Conservation (phyloP, 495 filamentous ascomycete species). For the Xylaria sp. region DNA sequence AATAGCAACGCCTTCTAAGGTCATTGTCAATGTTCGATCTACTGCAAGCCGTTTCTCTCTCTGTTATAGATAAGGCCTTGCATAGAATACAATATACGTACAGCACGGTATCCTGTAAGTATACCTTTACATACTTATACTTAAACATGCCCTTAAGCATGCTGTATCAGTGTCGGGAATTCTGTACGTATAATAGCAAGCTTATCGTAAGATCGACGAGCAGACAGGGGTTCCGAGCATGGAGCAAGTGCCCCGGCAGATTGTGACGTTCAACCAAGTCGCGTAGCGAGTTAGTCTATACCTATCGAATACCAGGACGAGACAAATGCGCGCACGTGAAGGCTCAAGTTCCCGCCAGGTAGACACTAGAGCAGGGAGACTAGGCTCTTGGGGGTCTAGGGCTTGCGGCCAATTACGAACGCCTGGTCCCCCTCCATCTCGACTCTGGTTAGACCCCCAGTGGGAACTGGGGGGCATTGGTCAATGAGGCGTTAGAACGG, state of each 20-base stretch:
- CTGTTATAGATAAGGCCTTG: neutral
- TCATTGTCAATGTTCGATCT: neutral
- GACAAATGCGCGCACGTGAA: neutral
- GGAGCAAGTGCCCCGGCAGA: slow-evolving; percentile 13
- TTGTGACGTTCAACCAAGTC: slow-evolving; percentile 13
- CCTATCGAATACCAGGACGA: neutral
- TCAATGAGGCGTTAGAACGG: slow-evolving; percentile 13
- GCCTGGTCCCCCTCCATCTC: slow-evolving; percentile 11
- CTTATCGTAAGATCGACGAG: slow-evolving; percentile 13
- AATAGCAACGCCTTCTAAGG: neutral
- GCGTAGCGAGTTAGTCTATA: neutral
- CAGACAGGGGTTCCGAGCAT: neutral
- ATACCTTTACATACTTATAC: no score
- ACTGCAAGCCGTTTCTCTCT: neutral
- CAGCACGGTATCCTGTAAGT: no score
- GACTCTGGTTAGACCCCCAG: neutral
- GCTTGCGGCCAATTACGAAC: slow-evolving; percentile 19
- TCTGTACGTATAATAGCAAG: no score
- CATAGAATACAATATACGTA: neutral
- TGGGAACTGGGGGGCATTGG: neutral
- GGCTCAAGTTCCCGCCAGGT: neutral
- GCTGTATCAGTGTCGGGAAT: neutral
- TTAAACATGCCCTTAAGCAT: neutral
- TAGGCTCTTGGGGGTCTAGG: neutral
- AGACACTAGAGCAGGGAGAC: neutral